Percentiles rank a stretch among this genome's conserved stretches.
These are phyloP conservation scores for Rhodotorula sp. DNA, from an alignment of 1,284 basidiomycete species.

Conservation along the genomic window DNA sequence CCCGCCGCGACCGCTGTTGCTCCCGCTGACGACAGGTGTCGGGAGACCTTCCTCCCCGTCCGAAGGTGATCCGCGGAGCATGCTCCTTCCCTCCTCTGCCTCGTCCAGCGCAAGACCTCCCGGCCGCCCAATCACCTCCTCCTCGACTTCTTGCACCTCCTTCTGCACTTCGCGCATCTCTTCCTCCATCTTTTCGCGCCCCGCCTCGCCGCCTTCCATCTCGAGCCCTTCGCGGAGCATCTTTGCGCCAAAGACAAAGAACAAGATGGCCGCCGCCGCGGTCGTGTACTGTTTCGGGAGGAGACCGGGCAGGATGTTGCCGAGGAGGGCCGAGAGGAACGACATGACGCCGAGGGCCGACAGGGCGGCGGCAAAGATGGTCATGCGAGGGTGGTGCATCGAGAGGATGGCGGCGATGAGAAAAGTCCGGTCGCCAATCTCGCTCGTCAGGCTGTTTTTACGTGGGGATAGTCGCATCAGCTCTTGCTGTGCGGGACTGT, in stretches of 20 bases:
- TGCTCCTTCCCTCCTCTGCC: constrained; percentile 39
- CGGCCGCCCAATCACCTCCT: constrained; percentile 61
- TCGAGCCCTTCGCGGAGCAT: constrained; percentile 75
- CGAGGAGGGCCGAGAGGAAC: constrained; percentile 79
- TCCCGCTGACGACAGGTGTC: constrained; percentile 15
- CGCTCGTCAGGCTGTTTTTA: constrained; percentile 46
- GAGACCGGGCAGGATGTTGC: constrained; percentile 76
- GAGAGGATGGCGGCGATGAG: constrained; percentile 95
- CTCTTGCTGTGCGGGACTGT: background rate
- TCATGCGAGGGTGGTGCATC: constrained; percentile 81
- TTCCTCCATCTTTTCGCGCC: constrained; percentile 72
- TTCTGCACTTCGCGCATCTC: constrained; percentile 63
- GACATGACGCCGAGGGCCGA: constrained; percentile 88
- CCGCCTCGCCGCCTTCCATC: constrained; percentile 70
- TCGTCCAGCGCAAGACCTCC: constrained; percentile 18
- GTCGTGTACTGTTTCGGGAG: constrained; percentile 79
- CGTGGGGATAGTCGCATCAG: too few relatives aligned
- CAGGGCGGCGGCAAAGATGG: constrained; percentile 88
- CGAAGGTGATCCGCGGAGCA: background rate
- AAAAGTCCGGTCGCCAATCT: constrained; percentile 92
- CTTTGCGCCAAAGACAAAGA: constrained; percentile 80
- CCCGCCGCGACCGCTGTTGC: background rate
- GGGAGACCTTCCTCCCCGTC: constrained; percentile 5
- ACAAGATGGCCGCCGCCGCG: constrained; percentile 71
- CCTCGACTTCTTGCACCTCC: constrained; percentile 71